Evolutionary conservation across 768 basidiomycete species (phyloP).

Genomic region (Chiua virens): DNA sequence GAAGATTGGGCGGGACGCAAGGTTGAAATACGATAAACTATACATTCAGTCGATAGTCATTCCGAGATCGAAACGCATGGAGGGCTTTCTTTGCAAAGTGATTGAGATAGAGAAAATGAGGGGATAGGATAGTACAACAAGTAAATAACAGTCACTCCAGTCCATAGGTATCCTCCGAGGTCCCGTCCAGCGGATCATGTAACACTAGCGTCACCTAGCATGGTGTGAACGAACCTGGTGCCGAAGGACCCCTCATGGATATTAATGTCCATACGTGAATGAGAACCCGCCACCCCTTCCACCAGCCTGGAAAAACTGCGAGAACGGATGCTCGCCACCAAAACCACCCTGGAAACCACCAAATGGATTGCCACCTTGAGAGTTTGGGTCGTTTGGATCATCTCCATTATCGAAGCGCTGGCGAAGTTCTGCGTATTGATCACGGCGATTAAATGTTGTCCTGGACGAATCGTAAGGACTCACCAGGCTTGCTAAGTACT

Average conservation of each 20-base stretch:
- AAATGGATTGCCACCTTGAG: slow-evolving; percentile 56
- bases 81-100: too few species aligned
- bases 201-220: neutral
- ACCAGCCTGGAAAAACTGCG: slow-evolving; percentile 81
- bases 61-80: too few species aligned
- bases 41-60: too few species aligned
- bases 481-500: slow-evolving; percentile 77
- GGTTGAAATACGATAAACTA: slow-evolving; percentile 49
- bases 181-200: neutral
- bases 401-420: slow-evolving; percentile 91
- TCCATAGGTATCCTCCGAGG: slow-evolving; percentile 1
- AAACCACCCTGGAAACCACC: slow-evolving; percentile 42
- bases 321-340: slow-evolving; percentile 57
- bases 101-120: neutral
- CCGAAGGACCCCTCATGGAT: neutral
- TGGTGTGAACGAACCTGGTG: neutral
- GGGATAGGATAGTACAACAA: slow-evolving; percentile 13
- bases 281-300: slow-evolving; percentile 37
- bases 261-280: slow-evolving; percentile 28
- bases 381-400: slow-evolving; percentile 89
- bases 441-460: neutral
- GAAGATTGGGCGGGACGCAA: slow-evolving; percentile 70
- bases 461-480: neutral
- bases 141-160: neutral
- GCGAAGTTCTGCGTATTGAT: slow-evolving; percentile 59